Percentiles rank a stretch among this genome's conserved stretches.
Conservation (phyloP, 2,329 filamentous ascomycete species). For the Gliomastix tumulicola region DNA sequence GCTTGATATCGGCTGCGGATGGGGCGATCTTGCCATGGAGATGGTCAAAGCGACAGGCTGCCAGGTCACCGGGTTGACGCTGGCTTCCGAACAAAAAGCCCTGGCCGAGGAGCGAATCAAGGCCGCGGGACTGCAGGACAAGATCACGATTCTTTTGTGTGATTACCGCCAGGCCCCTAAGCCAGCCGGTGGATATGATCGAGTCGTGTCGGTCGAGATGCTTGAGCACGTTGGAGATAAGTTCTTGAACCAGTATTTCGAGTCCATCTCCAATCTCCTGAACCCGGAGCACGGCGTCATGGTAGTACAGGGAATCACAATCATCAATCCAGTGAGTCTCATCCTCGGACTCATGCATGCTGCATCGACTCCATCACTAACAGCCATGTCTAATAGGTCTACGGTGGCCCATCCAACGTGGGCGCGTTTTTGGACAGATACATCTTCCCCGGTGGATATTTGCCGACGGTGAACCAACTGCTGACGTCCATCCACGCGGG, state of each 20-base stretch:
- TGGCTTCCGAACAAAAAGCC: constrained; percentile 62
- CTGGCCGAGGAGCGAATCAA: constrained; percentile 60
- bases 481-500: constrained; percentile 53
- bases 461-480: constrained; percentile 51
- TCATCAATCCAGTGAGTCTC: no score
- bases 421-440: no score
- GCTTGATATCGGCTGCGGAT: constrained; percentile 69
- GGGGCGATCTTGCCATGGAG: constrained; percentile 68
- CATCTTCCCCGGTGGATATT: constrained; percentile 72
- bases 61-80: constrained; percentile 59
- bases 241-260: constrained; percentile 62
- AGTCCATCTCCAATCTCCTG: no score
- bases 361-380: no score
- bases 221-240: constrained; percentile 59
- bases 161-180: constrained; percentile 60
- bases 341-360: no score
- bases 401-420: no score
- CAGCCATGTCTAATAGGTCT: no score
- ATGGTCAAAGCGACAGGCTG: constrained; percentile 62
- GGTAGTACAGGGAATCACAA: no score
- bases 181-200: constrained; percentile 54
- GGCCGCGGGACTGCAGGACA: constrained; percentile 49
- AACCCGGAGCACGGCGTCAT: no score
- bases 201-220: constrained; percentile 72
- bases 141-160: constrained; percentile 57